Conservation (phyloP, 2,329 filamentous ascomycete species). For the Scedosporium boydii region DNA sequence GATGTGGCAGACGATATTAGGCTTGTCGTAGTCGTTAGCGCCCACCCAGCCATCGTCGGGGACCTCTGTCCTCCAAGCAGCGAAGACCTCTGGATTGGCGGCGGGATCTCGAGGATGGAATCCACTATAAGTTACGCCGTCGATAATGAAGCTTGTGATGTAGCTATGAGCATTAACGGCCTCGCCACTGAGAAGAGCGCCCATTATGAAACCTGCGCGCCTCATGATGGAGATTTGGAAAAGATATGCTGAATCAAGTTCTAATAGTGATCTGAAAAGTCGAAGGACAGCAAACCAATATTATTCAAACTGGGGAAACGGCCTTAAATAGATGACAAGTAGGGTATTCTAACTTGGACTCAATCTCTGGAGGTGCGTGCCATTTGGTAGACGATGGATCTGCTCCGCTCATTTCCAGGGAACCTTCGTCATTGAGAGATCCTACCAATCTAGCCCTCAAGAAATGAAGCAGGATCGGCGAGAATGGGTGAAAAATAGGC, state of each 20-base stretch:
- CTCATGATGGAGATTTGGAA: background rate
- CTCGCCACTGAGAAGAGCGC: background rate
- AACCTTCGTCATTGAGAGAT: too few species aligned
- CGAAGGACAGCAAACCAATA: background rate
- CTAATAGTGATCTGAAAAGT: background rate
- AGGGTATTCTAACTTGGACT: too few species aligned
- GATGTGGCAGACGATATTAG: slow-evolving; percentile 35
- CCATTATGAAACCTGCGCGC: background rate
- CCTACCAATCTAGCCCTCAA: too few species aligned
- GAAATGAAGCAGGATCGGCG: too few species aligned
- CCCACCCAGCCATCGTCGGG: slow-evolving; percentile 2
- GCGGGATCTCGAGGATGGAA: slow-evolving; percentile 12
- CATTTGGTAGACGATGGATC: too few species aligned
- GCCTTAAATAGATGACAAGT: too few species aligned
- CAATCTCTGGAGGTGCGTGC: too few species aligned
- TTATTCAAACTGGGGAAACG: too few species aligned
- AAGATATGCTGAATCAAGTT: background rate
- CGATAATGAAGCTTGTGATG: slow-evolving; percentile 23
- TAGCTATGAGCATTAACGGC: slow-evolving; percentile 26
- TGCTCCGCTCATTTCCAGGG: too few species aligned
- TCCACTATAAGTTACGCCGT: slow-evolving; percentile 12
- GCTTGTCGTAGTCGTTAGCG: background rate
- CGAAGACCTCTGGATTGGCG: slow-evolving; percentile 4
- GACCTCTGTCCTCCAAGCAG: slow-evolving; percentile 1
- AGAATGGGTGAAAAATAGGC: too few species aligned